Evolutionary conservation across 345 rosid genomes (phyloP).

Genomic region (Salix dunnii): DNA sequence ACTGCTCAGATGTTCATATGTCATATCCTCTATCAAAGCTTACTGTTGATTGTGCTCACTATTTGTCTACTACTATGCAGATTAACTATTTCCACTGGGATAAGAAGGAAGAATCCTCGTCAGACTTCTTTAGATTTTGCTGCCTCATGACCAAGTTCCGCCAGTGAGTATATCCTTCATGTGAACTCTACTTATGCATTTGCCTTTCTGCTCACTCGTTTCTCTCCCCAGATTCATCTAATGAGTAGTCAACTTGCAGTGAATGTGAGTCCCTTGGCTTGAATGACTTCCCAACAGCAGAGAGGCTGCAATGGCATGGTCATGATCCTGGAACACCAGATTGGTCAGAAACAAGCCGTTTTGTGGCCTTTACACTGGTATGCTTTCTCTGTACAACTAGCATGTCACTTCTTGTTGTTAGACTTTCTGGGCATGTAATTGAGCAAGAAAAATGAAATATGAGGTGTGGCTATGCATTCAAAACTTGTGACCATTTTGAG

Average conservation of each 20-base stretch:
- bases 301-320: constrained; percentile 95
- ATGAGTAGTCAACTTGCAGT: constrained; percentile 37
- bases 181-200: neutral
- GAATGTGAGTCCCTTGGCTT: constrained; percentile 88
- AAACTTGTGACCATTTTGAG: too few species aligned
- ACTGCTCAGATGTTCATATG: neutral
- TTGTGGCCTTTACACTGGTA: constrained; percentile 91
- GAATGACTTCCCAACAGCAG: constrained; percentile 79
- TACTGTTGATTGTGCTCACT: constrained; percentile 16
- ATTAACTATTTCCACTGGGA: constrained; percentile 86
- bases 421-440: neutral
- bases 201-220: neutral
- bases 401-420: neutral
- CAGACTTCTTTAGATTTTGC: constrained; percentile 83
- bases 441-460: neutral
- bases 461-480: neutral
- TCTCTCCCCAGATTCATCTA: constrained; percentile 3
- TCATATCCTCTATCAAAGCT: neutral
- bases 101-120: constrained; percentile 72
- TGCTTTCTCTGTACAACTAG: neutral
- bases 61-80: constrained; percentile 39
- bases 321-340: constrained; percentile 65
- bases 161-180: constrained; percentile 41
- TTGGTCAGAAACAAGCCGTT: constrained; percentile 90
- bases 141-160: constrained; percentile 75